phyloP scores from a whole-genome alignment of 1,139 yeast genomes.

The Saccharomyces hybrid region DNA sequence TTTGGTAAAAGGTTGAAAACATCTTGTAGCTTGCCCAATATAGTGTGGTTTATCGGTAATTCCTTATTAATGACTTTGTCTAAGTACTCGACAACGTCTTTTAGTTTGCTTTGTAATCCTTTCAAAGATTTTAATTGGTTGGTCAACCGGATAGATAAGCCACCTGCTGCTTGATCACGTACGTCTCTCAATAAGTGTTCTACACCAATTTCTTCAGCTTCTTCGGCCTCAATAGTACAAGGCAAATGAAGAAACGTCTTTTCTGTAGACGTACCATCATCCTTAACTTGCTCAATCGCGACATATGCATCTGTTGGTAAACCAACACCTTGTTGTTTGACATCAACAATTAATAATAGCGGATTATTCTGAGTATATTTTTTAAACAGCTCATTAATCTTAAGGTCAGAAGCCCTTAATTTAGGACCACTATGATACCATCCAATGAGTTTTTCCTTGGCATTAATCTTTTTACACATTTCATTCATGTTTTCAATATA shows the following conservation, averaged over 20 bases:
- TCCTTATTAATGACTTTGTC: slow-evolving; percentile 63
- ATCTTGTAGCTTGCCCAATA: slow-evolving; percentile 88
- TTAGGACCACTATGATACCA: slow-evolving; percentile 99
- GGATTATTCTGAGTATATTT: slow-evolving; percentile 64
- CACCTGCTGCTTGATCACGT: slow-evolving; percentile 95
- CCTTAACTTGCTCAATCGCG: slow-evolving; percentile 91
- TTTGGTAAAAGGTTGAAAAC: slow-evolving; percentile 91
- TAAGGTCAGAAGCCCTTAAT: slow-evolving; percentile 77
- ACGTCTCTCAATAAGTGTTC: slow-evolving; percentile 92
- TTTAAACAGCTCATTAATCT: slow-evolving; percentile 84
- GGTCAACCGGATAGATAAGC: slow-evolving; percentile 76
- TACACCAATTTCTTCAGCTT: slow-evolving; percentile 98
- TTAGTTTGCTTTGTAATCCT: slow-evolving; percentile 74
- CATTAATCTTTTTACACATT: slow-evolving; percentile 96
- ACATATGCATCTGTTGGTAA: slow-evolving; percentile 94
- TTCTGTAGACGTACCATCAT: slow-evolving; percentile 93
- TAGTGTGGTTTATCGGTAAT: slow-evolving; percentile 83
- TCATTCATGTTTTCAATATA: slow-evolving; percentile 95
- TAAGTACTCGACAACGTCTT: slow-evolving; percentile 73
- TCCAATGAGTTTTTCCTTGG: slow-evolving; percentile 90
- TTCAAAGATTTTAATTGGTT: slow-evolving; percentile 82
- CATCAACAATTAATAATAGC: slow-evolving; percentile 82
- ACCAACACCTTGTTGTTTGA: slow-evolving; percentile 72
- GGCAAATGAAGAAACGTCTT: slow-evolving; percentile 92
- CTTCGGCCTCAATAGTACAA: slow-evolving; percentile 91